Base-by-base conservation (phyloP, 2,329 filamentous ascomycete genomes). In the Colletotrichum horii region DNA sequence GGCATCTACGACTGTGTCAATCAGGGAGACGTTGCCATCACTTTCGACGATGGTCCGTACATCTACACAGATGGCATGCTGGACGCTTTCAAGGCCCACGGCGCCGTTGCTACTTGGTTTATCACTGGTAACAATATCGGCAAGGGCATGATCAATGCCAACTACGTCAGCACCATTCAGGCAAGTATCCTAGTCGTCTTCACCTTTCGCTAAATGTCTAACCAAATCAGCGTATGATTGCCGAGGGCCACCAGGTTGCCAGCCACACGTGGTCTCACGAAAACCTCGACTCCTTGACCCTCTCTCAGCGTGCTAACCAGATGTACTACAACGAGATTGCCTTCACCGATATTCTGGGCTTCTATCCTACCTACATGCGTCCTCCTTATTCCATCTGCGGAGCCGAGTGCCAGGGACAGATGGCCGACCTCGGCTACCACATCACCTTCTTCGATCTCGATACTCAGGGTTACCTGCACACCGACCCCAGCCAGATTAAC, bases 251-350 rank as follows among this genome's bases (percentile, higher is more conserved):
- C 77, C 88, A 89, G 70, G 80, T 89, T 55, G 88, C 83, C 55
- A 86, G 84, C 71, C 88, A 89, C 78, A 88, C 87, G 2, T 89
- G 84, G 85, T 85, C 84, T 9, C 87, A 89, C 77, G 80, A 84
- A 68, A 84, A 89, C 76, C 81, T 87, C 6, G 82, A 80, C 62
- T 76, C 79, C 28, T 74, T 88, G 71, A 82, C 78, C 5, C 80
- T 81, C 6, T 71, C 79, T 14, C 83, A 83, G 70, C 81, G 84
- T 48, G 79, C 77, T 26, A 78, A 82, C 61, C 85, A 89, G 77
- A 87, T 89, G 81, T 77, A 85, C 32, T 84, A 84, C 70, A 86
- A 87, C 74, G 87, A 89, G 80, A 85, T 86, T 43, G 88, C 87
- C 1, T 75, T 89, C 36, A 83, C 83, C 52, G 82, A 84, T 22